Conservation (phyloP, 257 asterid species). For the Voacanga thouarsii region DNA sequence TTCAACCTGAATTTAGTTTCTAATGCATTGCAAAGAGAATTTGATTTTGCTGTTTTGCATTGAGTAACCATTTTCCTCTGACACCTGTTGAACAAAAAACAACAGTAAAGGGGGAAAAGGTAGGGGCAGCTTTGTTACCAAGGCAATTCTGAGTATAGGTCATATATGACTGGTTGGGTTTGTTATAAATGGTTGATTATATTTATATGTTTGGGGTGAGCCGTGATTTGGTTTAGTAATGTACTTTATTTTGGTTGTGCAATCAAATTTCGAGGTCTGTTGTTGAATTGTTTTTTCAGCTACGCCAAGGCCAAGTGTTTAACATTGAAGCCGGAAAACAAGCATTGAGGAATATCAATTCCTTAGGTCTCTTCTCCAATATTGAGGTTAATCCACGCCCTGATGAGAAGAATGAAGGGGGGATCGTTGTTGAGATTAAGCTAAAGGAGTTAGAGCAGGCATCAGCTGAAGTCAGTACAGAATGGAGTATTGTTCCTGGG, state of each 20-base stretch:
- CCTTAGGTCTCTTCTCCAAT: slow-evolving; percentile 86
- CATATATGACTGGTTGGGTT: neutral
- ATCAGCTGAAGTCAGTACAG: slow-evolving; percentile 97
- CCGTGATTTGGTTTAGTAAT: neutral
- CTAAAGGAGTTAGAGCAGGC: slow-evolving; percentile 93
- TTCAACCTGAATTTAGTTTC: neutral
- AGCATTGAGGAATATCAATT: slow-evolving; percentile 86
- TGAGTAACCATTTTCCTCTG: neutral
- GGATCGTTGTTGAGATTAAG: slow-evolving; percentile 87
- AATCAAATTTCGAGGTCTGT: slow-evolving; percentile 6
- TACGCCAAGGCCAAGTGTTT: slow-evolving; percentile 81
- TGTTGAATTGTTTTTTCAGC: slow-evolving; percentile 44
- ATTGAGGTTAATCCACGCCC: slow-evolving; percentile 97
- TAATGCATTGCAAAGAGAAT: neutral
- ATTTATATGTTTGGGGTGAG: neutral
- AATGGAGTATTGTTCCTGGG: slow-evolving; percentile 98
- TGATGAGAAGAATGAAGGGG: slow-evolving; percentile 96
- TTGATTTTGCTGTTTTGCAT: neutral
- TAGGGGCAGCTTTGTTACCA: neutral
- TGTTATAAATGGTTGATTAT: neutral
- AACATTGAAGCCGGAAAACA: slow-evolving; percentile 95
- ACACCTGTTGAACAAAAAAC: neutral
- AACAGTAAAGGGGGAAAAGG: neutral
- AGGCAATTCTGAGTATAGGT: neutral
- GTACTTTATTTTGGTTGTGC: neutral